phyloP scores from a whole-genome alignment of 805 yeast genomes.

The Isabelozyma rhagii region DNA sequence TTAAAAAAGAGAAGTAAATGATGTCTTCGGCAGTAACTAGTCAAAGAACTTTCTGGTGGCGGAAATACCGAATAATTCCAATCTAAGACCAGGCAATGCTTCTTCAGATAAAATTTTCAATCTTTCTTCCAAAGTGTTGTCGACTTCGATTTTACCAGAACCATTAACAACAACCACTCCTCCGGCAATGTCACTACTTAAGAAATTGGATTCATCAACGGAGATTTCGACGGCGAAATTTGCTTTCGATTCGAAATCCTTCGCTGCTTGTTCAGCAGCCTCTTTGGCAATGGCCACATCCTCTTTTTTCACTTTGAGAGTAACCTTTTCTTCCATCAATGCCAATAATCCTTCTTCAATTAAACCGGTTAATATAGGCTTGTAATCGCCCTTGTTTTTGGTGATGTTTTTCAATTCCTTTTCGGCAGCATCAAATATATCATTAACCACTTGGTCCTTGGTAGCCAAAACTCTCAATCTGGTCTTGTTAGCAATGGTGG shows the following conservation, averaged over 20 bases:
- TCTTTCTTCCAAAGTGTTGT: constrained; percentile 94
- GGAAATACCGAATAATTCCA: constrained; percentile 85
- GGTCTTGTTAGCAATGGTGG: constrained; percentile 93
- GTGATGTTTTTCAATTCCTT: constrained; percentile 57
- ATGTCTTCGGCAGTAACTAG: constrained; percentile 26
- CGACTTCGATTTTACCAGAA: constrained; percentile 79
- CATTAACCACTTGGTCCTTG: constrained; percentile 71
- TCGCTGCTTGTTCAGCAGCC: constrained; percentile 59
- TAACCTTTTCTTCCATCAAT: constrained; percentile 67
- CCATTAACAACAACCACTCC: constrained; percentile 75
- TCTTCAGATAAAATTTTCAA: constrained; percentile 75
- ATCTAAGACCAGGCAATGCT: constrained; percentile 88
- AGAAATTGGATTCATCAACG: constrained; percentile 53
- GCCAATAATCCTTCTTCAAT: constrained; percentile 73
- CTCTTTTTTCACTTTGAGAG: constrained; percentile 62
- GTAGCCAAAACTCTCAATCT: constrained; percentile 86
- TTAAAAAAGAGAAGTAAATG: neutral
- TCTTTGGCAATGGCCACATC: constrained; percentile 62
- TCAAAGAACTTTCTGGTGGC: constrained; percentile 87
- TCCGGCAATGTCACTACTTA: constrained; percentile 71
- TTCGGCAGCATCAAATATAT: constrained; percentile 70
- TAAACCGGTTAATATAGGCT: constrained; percentile 67
- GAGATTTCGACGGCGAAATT: constrained; percentile 53
- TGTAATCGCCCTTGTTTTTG: constrained; percentile 56
- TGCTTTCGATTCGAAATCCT: constrained; percentile 61